Percentiles rank a stretch among this genome's conserved stretches.
Evolutionary conservation across 371 early-diverging fungal genomes (phyloP).

Genomic region (Mortierella sp.): DNA sequence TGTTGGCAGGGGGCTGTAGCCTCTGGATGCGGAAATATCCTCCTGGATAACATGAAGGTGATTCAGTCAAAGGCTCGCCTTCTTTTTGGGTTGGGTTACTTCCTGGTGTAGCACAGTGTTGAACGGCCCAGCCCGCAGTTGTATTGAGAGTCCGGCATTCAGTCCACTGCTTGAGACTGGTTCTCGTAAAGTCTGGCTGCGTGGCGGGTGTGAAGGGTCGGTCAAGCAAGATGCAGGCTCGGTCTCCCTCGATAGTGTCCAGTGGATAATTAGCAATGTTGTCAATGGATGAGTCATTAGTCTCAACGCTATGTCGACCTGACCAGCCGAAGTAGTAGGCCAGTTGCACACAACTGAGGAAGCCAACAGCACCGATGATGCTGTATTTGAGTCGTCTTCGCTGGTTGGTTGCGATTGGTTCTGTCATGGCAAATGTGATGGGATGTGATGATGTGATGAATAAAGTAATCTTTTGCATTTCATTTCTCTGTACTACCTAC

Average conservation of each 20-base stretch:
- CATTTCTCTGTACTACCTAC: too few relatives aligned
- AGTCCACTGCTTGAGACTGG: slow-evolving; percentile 22
- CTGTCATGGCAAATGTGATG: not conserved
- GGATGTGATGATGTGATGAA: not conserved
- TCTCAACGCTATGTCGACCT: slow-evolving; percentile 1
- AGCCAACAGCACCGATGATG: slow-evolving; percentile 17
- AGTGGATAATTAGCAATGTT: not conserved
- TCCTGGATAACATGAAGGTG: slow-evolving; percentile 33
- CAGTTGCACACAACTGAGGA: slow-evolving; percentile 25
- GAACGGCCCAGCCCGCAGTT: slow-evolving; percentile 20
- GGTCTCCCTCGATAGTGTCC: slow-evolving; percentile 32
- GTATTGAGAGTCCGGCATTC: slow-evolving; percentile 21
- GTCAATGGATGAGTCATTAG: not conserved
- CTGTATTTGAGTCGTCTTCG: slow-evolving; percentile 14
- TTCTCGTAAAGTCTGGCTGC: slow-evolving; percentile 24
- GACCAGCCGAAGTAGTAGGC: slow-evolving; percentile 33
- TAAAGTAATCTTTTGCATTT: too few relatives aligned
- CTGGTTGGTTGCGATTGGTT: not conserved
- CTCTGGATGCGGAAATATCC: slow-evolving; percentile 44
- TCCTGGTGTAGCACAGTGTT: slow-evolving; percentile 31
- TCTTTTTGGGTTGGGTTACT: slow-evolving; percentile 13
- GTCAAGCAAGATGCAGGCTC: slow-evolving; percentile 40
- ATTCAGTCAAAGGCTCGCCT: not conserved
- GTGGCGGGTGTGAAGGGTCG: slow-evolving; percentile 17
- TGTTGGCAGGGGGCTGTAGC: not conserved